phyloP scores from a whole-genome alignment of 2,329 filamentous ascomycete genomes.

The Bipolaris gigantea region DNA sequence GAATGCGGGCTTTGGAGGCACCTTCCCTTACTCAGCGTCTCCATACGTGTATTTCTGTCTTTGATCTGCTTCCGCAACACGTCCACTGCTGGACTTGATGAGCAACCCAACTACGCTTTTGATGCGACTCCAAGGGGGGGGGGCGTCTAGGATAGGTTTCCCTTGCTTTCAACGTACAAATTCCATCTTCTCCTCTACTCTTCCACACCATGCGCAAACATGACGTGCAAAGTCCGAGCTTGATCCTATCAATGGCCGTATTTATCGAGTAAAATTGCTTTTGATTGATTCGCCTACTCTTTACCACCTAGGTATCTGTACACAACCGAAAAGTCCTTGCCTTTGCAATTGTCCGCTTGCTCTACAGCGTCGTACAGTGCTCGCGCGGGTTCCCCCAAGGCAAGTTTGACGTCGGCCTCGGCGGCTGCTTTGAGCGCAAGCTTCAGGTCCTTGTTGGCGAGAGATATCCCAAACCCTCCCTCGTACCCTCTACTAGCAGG shows the following conservation, averaged over 20 bases:
- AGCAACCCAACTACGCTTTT: neutral
- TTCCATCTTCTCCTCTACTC: neutral
- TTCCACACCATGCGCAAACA: neutral
- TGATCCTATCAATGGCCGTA: neutral
- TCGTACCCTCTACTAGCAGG: conserved; percentile 74
- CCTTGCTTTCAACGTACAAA: conserved; percentile 7
- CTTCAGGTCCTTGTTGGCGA: conserved; percentile 56
- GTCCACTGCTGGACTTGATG: conserved; percentile 3
- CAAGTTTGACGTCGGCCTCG: conserved; percentile 49
- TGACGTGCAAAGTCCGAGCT: neutral
- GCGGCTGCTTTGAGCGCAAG: conserved; percentile 52
- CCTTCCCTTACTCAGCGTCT: conserved; percentile 10
- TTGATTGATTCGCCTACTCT: conserved; percentile 33
- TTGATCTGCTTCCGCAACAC: conserved; percentile 9
- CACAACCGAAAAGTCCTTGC: conserved; percentile 55
- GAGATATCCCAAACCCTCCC: conserved; percentile 53
- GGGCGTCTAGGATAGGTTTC: neutral
- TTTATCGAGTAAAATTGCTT: neutral
- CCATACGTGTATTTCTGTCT: conserved; percentile 21
- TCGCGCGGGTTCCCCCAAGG: conserved; percentile 50
- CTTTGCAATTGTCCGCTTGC: conserved; percentile 49
- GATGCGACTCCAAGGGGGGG: neutral
- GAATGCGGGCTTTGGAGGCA: neutral
- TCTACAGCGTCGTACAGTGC: conserved; percentile 52
- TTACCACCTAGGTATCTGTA: conserved; percentile 54